These are phyloP conservation scores for Metarhizium guizhouense DNA, from an alignment of 2,329 filamentous ascomycete species.

Conservation along the genomic window DNA sequence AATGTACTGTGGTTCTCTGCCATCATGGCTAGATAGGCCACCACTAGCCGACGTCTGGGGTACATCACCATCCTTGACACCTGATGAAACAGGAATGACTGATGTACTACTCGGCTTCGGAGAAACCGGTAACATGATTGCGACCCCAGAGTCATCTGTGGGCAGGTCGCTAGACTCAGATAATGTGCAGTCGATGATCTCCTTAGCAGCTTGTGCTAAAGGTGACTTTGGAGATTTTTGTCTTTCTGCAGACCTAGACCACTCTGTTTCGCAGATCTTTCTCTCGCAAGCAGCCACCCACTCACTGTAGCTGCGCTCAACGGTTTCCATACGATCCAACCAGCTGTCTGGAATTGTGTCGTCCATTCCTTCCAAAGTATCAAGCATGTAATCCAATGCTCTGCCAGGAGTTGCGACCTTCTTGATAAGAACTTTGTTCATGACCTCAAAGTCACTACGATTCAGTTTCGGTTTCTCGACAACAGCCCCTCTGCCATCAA, in stretches of 20 bases:
- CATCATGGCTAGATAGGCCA: background rate
- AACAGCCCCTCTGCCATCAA: conserved; percentile 8
- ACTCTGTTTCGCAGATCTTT: conserved; percentile 61
- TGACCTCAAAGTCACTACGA: conserved; percentile 43
- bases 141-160: background rate
- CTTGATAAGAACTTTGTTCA: conserved; percentile 54
- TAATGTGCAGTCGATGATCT: background rate
- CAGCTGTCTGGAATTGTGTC: conserved; percentile 81
- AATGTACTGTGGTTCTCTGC: background rate
- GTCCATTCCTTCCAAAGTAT: conserved; percentile 71
- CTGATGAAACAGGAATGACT: background rate
- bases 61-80: background rate
- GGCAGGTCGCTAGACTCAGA: background rate
- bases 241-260: conserved; percentile 12
- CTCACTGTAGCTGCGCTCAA: conserved; percentile 68
- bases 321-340: conserved; percentile 75
- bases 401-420: conserved; percentile 63
- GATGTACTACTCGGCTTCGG: background rate
- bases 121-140: background rate
- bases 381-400: conserved; percentile 75
- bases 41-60: background rate
- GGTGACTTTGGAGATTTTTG: conserved; percentile 1
- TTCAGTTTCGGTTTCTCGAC: conserved; percentile 22
- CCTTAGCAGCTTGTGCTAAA: background rate
- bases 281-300: conserved; percentile 76